Base-by-base conservation (phyloP, 2,329 filamentous ascomycete genomes). In the Fusarium graminum region DNA sequence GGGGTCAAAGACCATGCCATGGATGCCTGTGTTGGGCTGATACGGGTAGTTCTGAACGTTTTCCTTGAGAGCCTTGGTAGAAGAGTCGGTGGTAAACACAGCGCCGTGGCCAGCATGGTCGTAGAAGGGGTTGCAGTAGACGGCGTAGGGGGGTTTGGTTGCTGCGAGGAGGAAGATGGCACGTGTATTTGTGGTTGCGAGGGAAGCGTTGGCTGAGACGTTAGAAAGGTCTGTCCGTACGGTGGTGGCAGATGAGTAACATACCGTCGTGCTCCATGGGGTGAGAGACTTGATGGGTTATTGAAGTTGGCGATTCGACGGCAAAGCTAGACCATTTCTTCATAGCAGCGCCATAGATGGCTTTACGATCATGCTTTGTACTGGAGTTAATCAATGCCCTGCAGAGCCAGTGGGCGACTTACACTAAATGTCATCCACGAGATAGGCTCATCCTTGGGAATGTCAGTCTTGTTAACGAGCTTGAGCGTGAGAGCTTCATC, bases 361-460 rank as follows among this genome's bases (percentile, higher is more conserved):
- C 90, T 79, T 93, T 94, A 74, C 90, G 91, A 63, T 85, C 82
- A 79, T 96, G 92, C 90, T 94, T 52, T 56, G 17, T 4, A 36
- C 4, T n/a, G 17, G 11, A 19, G 17, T 61, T 12, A 54, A 52
- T 22, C 22, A 41, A 45, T n/a, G 28, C 7, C 10, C 19, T 25
- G 26, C 11, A 32, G 19, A 13, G 44, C 6, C 12, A 40, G 17
- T 11, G 8, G 11, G 16, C 19, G n/a, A 74, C 90, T 80, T 82
- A 93, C 92, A 77, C 92, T 90, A 74, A 96, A 94, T 16, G 92
- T 90, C 91, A 97, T 94, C 93, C 93, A 97, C 60, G 92, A 96
- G 69, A 97, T 95, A 9, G 93, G 92, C 79, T 97, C 92, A 67
- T 94, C 91, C 51, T 91, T 80, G 6, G 92, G 90, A 56, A 96